Evolutionary conservation across 257 asterid genomes (phyloP), one percentile per base, ranked within the genome.

Genomic region (Marsdenia floribunda): DNA sequence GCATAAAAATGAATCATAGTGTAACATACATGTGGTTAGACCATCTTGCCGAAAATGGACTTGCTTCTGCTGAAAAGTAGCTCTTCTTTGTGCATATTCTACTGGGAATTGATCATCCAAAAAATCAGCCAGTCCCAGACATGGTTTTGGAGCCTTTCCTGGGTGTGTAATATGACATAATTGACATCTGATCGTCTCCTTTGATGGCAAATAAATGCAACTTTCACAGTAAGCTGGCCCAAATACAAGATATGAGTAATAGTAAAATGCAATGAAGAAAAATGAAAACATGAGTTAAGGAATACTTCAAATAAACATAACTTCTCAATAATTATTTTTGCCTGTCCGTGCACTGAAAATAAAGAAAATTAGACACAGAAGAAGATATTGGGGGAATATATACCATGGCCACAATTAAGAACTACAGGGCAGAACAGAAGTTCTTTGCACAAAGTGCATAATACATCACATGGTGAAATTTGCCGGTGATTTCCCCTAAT

Each of bases 341-440:
- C 35, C 19, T 9, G n/a, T 22, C 19, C 46, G 21, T 46, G 55
- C 21, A 70, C 24, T 38, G 16, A 66, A 7, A 8, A 66, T 22
- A 19, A 38, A 24, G 46, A 66, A 66, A 44, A 40, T 38, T 22
- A 38, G 50, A 21, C 66, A 81, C 42, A 58, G 38, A 64, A 75
- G 26, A 22, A 75, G 33, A 29, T 70, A 68, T 60, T 67, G 63
- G 44, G 24, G 19, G 68, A 50, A 60, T 70, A 26, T 81, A n/a
- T 80, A 88, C 92, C 92, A 81, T 88, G 92, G 60, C 92, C 88
- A 26, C 92, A 88, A 57, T 82, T 88, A 66, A 88, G 87, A 68
- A 86, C 87, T 70, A 76, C 29, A 33, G 92, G 92, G 50, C 71
- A 85, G 82, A 78, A 82, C 60, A 87, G 71, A 72, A 88, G 80